Conservation (phyloP, 192 early-diverging fungal species). For the Coemansia asiatica region DNA sequence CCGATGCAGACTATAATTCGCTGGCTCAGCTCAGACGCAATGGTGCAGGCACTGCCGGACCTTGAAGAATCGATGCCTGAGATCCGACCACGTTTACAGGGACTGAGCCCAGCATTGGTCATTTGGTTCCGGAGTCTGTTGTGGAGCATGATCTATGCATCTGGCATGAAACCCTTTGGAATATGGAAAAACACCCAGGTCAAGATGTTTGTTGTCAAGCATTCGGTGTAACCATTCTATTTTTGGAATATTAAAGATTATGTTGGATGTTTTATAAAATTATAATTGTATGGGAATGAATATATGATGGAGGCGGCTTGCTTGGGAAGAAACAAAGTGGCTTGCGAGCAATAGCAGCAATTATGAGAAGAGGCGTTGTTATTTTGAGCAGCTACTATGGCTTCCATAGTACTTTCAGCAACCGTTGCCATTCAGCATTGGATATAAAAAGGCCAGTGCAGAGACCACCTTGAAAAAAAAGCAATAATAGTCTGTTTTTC, state of each 20-base stretch:
- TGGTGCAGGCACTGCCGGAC: constrained; percentile 34
- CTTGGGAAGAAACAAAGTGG: neutral
- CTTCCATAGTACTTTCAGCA: no score
- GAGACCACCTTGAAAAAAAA: neutral
- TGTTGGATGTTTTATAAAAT: neutral
- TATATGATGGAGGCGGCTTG: neutral
- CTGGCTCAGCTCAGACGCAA: constrained; percentile 42
- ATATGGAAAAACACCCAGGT: constrained; percentile 68
- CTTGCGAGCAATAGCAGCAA: neutral
- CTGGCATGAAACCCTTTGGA: constrained; percentile 58
- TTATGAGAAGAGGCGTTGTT: constrained; percentile 3
- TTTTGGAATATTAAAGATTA: neutral
- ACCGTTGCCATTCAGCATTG: neutral
- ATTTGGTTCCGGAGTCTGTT: constrained; percentile 72
- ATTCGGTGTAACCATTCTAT: neutral
- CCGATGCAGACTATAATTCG: constrained; percentile 54
- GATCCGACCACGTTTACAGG: constrained; percentile 60
- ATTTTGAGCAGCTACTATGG: no score
- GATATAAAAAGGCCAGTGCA: neutral
- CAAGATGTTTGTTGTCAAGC: constrained; percentile 58
- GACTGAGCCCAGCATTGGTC: constrained; percentile 60
- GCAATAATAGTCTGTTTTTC: neutral
- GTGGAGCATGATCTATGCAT: constrained; percentile 70
- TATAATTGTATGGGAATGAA: neutral
- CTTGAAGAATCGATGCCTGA: constrained; percentile 54